Evolutionary conservation across 2,329 filamentous ascomycete species (phyloP).

Genomic region (Microdochium trichocladiopsis): DNA sequence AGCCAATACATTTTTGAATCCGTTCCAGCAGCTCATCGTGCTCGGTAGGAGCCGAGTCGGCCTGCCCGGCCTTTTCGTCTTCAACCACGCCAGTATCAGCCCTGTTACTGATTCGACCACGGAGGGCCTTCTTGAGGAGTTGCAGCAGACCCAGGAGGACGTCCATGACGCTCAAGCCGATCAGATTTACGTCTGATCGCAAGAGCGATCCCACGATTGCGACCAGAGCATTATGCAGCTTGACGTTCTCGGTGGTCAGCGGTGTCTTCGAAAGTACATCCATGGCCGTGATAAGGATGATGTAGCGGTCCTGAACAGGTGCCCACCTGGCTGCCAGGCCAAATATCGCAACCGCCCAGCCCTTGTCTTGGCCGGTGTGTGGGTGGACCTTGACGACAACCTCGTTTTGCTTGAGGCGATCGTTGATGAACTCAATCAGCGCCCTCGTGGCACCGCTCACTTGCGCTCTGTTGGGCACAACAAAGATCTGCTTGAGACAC

Average conservation of each 20-base stretch:
- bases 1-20: constrained; percentile 79
- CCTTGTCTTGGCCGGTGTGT: constrained; percentile 39
- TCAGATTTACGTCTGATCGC: constrained; percentile 84
- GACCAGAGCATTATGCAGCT: constrained; percentile 67
- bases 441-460: constrained; percentile 69
- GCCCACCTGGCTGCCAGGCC: constrained; percentile 78
- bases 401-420: constrained; percentile 45
- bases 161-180: constrained; percentile 94
- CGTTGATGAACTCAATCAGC: constrained; percentile 67
- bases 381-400: constrained; percentile 42
- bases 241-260: constrained; percentile 62
- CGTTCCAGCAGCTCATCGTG: constrained; percentile 60
- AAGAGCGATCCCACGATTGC: constrained; percentile 77
- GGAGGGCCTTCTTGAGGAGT: constrained; percentile 69
- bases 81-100: constrained; percentile 4
- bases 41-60: constrained; percentile 37
- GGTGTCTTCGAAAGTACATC: constrained; percentile 66
- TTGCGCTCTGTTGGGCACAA: constrained; percentile 74
- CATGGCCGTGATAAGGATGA: constrained; percentile 76
- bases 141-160: constrained; percentile 78
- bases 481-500: constrained; percentile 80
- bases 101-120: constrained; percentile 4
- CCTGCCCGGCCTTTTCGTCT: constrained; percentile 23
- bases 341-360: constrained; percentile 80
- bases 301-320: constrained; percentile 88